Evolutionary conservation across 2,329 filamentous ascomycete species (phyloP).

Genomic region (Ophiostoma tasmaniense): DNA sequence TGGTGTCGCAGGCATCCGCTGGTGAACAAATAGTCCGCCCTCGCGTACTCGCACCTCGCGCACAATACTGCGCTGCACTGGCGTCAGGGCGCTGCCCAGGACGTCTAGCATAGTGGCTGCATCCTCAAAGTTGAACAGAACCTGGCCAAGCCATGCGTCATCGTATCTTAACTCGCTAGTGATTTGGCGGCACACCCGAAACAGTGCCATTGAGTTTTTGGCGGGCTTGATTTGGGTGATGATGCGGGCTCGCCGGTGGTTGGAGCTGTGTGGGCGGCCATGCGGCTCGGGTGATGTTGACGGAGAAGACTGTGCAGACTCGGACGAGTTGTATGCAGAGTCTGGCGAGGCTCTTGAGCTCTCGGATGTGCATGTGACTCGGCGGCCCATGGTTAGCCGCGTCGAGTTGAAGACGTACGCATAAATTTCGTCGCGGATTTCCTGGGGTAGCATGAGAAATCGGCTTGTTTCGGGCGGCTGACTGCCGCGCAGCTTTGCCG

Average conservation of each 20-base stretch:
- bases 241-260: not conserved
- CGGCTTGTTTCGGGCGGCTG: conserved; percentile 13
- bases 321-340: not conserved
- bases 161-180: conserved; percentile 19
- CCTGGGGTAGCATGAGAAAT: conserved; percentile 19
- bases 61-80: conserved; percentile 15
- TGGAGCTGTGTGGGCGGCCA: not conserved
- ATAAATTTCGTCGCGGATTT: conserved; percentile 22
- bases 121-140: conserved; percentile 23
- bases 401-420: conserved; percentile 19
- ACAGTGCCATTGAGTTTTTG: conserved; percentile 20
- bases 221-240: conserved; percentile 19
- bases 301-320: not conserved
- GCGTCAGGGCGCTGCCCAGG: conserved; percentile 17
- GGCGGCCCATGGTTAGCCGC: conserved; percentile 21
- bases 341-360: not conserved
- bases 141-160: conserved; percentile 21
- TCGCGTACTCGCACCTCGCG: conserved; percentile 21
- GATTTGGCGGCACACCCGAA: conserved; percentile 20
- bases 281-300: not conserved
- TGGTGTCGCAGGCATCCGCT: conserved; percentile 2
- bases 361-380: conserved; percentile 13
- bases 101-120: conserved; percentile 21
- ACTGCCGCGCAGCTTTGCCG: not conserved
- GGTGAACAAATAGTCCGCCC: conserved; percentile 17